phyloP scores from a whole-genome alignment of 2,329 filamentous ascomycete species.

The Nemania sp. region DNA sequence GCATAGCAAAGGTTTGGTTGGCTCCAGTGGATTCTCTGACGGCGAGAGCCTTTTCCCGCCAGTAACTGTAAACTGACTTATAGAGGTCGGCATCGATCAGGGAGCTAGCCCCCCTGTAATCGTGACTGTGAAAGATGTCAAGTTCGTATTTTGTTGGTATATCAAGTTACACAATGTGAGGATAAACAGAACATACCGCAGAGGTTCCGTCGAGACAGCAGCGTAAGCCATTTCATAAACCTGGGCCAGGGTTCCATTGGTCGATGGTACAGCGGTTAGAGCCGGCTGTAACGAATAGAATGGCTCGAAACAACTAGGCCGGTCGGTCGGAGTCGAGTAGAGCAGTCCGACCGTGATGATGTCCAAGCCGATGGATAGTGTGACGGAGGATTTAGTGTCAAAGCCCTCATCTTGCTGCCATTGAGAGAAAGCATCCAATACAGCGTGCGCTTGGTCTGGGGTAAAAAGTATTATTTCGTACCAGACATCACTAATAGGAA shows the following conservation, averaged over 20 bases:
- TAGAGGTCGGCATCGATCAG: not conserved
- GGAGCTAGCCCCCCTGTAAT: not conserved
- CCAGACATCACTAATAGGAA: slow-evolving; percentile 35
- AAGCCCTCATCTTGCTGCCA: slow-evolving; percentile 36
- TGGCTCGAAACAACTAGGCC: slow-evolving; percentile 31
- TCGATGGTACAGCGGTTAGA: not conserved
- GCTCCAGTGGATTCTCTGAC: not conserved
- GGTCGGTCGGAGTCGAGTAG: slow-evolving; percentile 29
- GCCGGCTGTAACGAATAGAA: slow-evolving; percentile 30
- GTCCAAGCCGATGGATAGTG: slow-evolving; percentile 26
- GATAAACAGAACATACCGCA: too few relatives aligned
- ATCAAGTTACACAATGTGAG: too few relatives aligned
- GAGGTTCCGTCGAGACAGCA: too few relatives aligned
- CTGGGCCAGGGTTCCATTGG: not conserved
- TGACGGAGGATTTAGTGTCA: slow-evolving; percentile 30
- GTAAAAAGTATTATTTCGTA: slow-evolving; percentile 28
- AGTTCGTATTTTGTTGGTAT: not conserved
- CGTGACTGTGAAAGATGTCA: not conserved
- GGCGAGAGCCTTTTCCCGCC: not conserved
- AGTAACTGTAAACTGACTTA: not conserved
- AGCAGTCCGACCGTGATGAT: slow-evolving; percentile 28
- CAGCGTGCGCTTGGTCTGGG: slow-evolving; percentile 25
- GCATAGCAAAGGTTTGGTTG: not conserved
- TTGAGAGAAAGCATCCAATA: slow-evolving; percentile 37
- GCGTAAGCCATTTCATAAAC: not conserved